A percentile compares a stretch with the other conserved stretches of the same genome.
phyloP scores from a whole-genome alignment of 805 yeast genomes.

The Wickerhamiella azyma region DNA sequence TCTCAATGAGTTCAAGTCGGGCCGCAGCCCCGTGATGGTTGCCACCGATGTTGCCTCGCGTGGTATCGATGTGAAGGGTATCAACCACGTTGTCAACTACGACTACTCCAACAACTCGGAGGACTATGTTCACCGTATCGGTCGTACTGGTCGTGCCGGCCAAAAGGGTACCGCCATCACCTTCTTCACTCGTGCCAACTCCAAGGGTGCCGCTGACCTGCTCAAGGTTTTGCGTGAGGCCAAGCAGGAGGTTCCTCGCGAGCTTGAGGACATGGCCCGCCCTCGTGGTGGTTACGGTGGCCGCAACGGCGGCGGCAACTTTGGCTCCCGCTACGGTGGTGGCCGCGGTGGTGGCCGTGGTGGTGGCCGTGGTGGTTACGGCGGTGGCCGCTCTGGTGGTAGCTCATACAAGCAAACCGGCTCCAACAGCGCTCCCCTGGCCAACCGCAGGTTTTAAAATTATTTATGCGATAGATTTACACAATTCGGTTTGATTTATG shows the following conservation, averaged over 20 bases:
- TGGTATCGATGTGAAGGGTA: slow-evolving; percentile 99
- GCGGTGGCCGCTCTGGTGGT: slow-evolving; percentile 17
- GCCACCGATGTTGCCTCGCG: slow-evolving; percentile 99
- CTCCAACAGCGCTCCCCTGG: slow-evolving; percentile 30
- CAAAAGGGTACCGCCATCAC: slow-evolving; percentile 90
- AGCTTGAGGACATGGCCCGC: slow-evolving; percentile 60
- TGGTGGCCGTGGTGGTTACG: slow-evolving; percentile 31
- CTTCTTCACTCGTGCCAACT: slow-evolving; percentile 77
- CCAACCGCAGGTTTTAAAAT: slow-evolving; percentile 26
- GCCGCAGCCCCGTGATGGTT: slow-evolving; percentile 92
- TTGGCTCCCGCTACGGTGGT: slow-evolving; percentile 28
- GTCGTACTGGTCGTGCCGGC: slow-evolving; percentile 99
- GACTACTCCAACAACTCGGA: slow-evolving; percentile 98
- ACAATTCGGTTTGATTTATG: no score
- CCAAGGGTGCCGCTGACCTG: slow-evolving; percentile 80
- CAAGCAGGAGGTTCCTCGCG: slow-evolving; percentile 76
- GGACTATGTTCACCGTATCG: slow-evolving; percentile 97
- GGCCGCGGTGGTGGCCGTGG: slow-evolving; percentile 28
- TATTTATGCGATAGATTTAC: no score
- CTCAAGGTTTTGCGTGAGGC: slow-evolving; percentile 90
- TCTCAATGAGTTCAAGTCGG: slow-evolving; percentile 77
- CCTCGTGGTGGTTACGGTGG: slow-evolving; percentile 55
- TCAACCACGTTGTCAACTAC: slow-evolving; percentile 80
- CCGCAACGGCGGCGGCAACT: slow-evolving; percentile 37
- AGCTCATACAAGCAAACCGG: slow-evolving; percentile 24